Base-by-base conservation (phyloP, 176 grass and related monocot genomes). In the Microstegium vimineum region DNA sequence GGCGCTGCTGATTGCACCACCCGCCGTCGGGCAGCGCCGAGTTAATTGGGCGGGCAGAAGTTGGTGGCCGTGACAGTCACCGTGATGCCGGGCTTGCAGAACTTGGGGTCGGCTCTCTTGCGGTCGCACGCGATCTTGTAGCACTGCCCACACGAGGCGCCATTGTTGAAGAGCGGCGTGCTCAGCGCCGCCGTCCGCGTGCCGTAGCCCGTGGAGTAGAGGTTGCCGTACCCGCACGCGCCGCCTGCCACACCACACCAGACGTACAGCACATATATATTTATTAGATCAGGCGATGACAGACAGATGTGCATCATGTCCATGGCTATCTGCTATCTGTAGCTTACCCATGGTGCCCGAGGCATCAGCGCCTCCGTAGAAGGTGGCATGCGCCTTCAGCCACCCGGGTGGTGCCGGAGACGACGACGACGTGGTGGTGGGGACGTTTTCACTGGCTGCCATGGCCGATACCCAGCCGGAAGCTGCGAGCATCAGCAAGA, bases 41-140 rank as follows among this genome's bases (percentile, higher is more conserved):
- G 71, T 94, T n/a, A n/a, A n/a, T n/a, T 94, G 32, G 92, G 92
- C 3, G 92, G 92, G 71, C 89, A 94, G 76, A 94, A 91, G 46
- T 94, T 91, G 76, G 92, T 94, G 51, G 89, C 87, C 0, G 92
- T 91, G 23, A 91, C 34, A 61, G 76, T 79, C 2, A 90, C 88
- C 20, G 88, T 61, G 10, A 23, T 59, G 51, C 34, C 79, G 3
- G 84, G 66, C 27, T 36, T 41, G 34, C 88, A 90, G 11, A 60
- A 86, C 69, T 4, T 25, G 0, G 62, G 71, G 5, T 82, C 46
- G 0, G 76, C 80, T 4, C 62, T 7, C 65, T 67, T 81, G 34
- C 75, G 77, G 35, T 92, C 90, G 23, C 90, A 92, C 4, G 42
- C 61, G 47, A 92, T 86, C 69, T 92, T 89, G 74, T 86, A 92